Evolutionary conservation across 73 alveolate genomes (phyloP).

Genomic region (Paramecium tetraurelia): DNA sequence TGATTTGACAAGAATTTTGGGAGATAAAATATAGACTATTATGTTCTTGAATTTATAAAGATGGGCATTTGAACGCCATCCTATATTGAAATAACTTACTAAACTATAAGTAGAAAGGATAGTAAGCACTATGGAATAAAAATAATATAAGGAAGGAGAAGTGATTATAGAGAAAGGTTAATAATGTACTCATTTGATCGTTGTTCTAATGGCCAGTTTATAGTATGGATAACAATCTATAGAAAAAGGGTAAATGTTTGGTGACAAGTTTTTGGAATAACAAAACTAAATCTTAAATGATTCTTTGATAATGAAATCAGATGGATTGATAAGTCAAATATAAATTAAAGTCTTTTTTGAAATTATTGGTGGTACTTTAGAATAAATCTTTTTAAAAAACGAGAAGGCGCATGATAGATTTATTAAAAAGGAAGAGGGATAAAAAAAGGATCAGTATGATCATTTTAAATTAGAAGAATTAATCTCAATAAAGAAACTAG

Average conservation of each 20-base stretch:
- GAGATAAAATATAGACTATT: slow-evolving; percentile 62
- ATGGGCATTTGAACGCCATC: slow-evolving; percentile 62
- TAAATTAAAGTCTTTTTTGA: slow-evolving; percentile 35
- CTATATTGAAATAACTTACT: slow-evolving; percentile 38
- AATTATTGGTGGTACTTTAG: slow-evolving; percentile 57
- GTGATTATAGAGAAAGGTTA: slow-evolving; percentile 13
- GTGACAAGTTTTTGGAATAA: slow-evolving; percentile 4
- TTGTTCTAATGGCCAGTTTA: slow-evolving; percentile 37
- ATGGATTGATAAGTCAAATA: slow-evolving; percentile 45
- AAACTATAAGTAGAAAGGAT: slow-evolving; percentile 62
- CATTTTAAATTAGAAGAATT: slow-evolving; percentile 48
- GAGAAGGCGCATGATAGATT: slow-evolving; percentile 59
- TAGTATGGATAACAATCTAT: not conserved
- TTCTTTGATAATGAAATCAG: slow-evolving; percentile 27
- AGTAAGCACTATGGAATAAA: slow-evolving; percentile 6
- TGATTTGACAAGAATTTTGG: slow-evolving; percentile 65
- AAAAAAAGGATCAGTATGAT: slow-evolving; percentile 58
- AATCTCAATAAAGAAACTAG: slow-evolving; percentile 49
- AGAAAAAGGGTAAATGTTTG: slow-evolving; percentile 34
- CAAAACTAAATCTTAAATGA: not conserved
- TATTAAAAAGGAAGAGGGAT: slow-evolving; percentile 51
- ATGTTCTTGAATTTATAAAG: slow-evolving; percentile 42
- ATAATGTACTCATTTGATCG: not conserved
- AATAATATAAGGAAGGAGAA: slow-evolving; percentile 25
- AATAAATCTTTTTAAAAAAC: slow-evolving; percentile 39